A percentile compares a stretch with the other conserved stretches of the same genome.
These are phyloP conservation scores for Verticillium zaregamsianum DNA, from an alignment of 2,329 filamentous ascomycete species.

Conservation along the genomic window DNA sequence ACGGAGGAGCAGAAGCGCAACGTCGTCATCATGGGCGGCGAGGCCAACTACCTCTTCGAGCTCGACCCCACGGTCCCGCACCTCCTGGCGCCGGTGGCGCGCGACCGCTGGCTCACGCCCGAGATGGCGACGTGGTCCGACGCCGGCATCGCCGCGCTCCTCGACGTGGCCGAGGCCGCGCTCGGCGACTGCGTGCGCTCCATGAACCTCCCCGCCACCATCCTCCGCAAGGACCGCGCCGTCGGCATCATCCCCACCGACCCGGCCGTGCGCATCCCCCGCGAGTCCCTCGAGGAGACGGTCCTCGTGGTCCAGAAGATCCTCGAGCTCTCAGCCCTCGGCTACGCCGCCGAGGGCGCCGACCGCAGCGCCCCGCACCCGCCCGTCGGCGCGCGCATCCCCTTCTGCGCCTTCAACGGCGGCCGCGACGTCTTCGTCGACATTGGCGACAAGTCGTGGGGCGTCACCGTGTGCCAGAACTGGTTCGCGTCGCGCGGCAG, in stretches of 20 bases:
- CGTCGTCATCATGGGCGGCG: conserved; percentile 89
- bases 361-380: conserved; percentile 9
- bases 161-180: conserved; percentile 84
- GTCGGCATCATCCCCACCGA: conserved; percentile 71
- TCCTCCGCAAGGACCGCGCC: conserved; percentile 85
- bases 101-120: conserved; percentile 67
- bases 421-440: conserved; percentile 98
- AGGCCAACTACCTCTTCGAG: conserved; percentile 91
- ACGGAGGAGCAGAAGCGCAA: conserved; percentile 67
- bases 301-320: conserved; percentile 92
- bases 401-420: conserved; percentile 97
- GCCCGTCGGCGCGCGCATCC: conserved; percentile 41
- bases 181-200: conserved; percentile 76
- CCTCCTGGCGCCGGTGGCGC: conserved; percentile 64
- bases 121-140: conserved; percentile 78
- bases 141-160: conserved; percentile 69
- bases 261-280: conserved; percentile 63
- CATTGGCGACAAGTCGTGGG: conserved; percentile 97
- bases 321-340: conserved; percentile 68
- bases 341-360: conserved; percentile 23
- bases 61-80: conserved; percentile 63
- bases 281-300: conserved; percentile 92
- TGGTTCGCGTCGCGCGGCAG: conserved; percentile 66
- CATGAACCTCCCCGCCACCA: conserved; percentile 71
- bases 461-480: conserved; percentile 85